Base-by-base conservation (phyloP, 306 rosid genomes). In the Mucuna pruriens region DNA sequence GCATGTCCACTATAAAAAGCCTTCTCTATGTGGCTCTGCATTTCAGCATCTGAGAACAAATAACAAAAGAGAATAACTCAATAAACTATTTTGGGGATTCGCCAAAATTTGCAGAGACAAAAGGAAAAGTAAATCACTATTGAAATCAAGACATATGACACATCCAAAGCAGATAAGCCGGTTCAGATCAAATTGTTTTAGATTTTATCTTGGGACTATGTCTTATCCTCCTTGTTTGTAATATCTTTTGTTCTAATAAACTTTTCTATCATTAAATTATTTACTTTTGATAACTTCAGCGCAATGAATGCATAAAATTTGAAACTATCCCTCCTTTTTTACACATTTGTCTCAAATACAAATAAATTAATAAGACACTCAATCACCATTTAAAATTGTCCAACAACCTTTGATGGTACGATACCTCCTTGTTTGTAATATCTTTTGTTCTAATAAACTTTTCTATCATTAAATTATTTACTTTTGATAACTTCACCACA, bases 11-110 rank as follows among this genome's bases (percentile, higher is more conserved):
- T 83, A 40, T 82, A 70, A 83, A 93, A 88, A 80, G 90, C 77
- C 90, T 66, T 93, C 90, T 93, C 91, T 82, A 95, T 86, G 87
- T 85, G 84, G 87, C 81, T 85, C 74, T 85, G 97, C 98, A 93
- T 93, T 42, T 88, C 90, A 13, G 91, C 71, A 75, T 96, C 97
- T 95, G 97, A 78, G 39, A 85, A 84, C 69, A 89, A 78, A 57
- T 26, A 63, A 68, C 19, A 69, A 71, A 48, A n/a, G 71, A 62
- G 26, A 63, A 64, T 57, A 66, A 69, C 65, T 77, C 55, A 78
- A 66, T 9, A 71, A 71, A 67, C 42, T 73, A 68, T 39, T 65
- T 62, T 75, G 71, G 64, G 62, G 61, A 54, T 55, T 45, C 57
- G 8, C 57, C 74, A 65, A 67, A 62, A 60, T 20, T 75, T 69